A percentile compares a stretch with the other conserved stretches of the same genome.
Conservation (phyloP, 139 green algal species). For the Chlamydomonas eustigma region DNA sequence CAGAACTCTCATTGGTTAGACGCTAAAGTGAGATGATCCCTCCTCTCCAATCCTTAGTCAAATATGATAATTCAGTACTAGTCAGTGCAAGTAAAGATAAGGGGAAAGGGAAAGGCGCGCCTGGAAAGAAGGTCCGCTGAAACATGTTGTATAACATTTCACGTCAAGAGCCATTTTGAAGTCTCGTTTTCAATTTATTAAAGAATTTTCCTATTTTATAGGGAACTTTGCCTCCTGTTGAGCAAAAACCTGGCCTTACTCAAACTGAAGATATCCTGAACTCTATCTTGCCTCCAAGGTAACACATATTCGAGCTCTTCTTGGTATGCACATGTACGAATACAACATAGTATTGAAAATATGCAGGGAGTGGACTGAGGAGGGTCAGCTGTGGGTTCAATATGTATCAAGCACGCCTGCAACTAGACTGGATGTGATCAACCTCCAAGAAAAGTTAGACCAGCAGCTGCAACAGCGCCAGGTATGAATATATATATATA, state of each 20-base stretch:
- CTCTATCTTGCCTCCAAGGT: conserved; percentile 80
- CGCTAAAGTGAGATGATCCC: conserved; percentile 13
- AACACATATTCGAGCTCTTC: not conserved
- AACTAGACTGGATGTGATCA: conserved; percentile 81
- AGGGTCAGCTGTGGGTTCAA: conserved; percentile 85
- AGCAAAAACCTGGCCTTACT: conserved; percentile 62
- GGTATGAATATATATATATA: conserved; percentile 21
- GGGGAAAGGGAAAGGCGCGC: conserved; percentile 44
- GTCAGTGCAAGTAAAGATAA: conserved; percentile 66
- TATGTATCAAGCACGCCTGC: conserved; percentile 78
- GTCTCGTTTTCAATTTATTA: not conserved
- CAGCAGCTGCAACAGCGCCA: conserved; percentile 80
- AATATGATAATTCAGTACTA: conserved; percentile 74
- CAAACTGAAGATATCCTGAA: conserved; percentile 88
- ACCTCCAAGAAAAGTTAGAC: conserved; percentile 82
- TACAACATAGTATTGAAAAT: not conserved
- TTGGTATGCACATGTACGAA: not conserved
- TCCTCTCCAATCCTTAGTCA: conserved; percentile 45
- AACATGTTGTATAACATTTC: not conserved
- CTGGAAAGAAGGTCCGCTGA: conserved; percentile 45
- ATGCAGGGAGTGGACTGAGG: conserved; percentile 76
- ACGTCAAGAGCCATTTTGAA: not conserved
- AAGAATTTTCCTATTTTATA: conserved; percentile 7
- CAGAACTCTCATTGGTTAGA: too few species aligned
- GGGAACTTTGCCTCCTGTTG: conserved; percentile 60